These are phyloP conservation scores for Micromonas commoda DNA, from an alignment of 139 green algal genomes.

Conservation along the genomic window DNA sequence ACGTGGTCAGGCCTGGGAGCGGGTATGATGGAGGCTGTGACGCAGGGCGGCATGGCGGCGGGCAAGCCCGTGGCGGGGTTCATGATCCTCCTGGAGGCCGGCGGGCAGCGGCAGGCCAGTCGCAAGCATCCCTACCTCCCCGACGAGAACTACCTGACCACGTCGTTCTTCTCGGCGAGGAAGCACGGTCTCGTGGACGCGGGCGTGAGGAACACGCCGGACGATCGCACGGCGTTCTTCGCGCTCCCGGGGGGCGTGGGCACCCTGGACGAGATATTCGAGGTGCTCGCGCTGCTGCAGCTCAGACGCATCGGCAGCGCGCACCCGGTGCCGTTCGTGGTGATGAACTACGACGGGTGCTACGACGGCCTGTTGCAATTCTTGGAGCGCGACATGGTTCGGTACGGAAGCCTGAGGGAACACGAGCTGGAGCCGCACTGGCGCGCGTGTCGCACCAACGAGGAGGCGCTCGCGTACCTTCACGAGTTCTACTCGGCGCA, in stretches of 20 bases:
- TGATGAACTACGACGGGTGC: conserved; percentile 43
- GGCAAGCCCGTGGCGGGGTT: conserved; percentile 22
- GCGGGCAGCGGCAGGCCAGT: not conserved
- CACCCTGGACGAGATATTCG: conserved; percentile 37
- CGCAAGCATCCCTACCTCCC: conserved; percentile 19
- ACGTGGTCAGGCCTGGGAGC: conserved; percentile 33
- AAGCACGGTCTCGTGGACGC: conserved; percentile 40
- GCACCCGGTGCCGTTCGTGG: conserved; percentile 25
- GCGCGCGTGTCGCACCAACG: conserved; percentile 31
- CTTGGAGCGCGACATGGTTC: not conserved
- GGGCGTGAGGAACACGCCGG: conserved; percentile 1
- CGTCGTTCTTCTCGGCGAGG: conserved; percentile 30
- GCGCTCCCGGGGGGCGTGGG: conserved; percentile 38
- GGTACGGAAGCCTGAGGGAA: conserved; percentile 9
- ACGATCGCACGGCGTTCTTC: conserved; percentile 33
- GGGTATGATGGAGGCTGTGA: conserved; percentile 37
- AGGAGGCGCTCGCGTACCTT: conserved; percentile 26
- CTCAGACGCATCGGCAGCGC: conserved; percentile 21
- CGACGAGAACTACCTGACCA: not conserved
- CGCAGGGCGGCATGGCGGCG: conserved; percentile 19
- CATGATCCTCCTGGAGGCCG: conserved; percentile 21
- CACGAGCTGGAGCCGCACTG: conserved; percentile 25
- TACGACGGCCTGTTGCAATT: conserved; percentile 31
- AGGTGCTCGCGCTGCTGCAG: conserved; percentile 32
- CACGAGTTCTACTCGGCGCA: conserved; percentile 25